These are phyloP conservation scores for Lachancea mirantina DNA, from an alignment of 805 yeast genomes.

Conservation along the genomic window DNA sequence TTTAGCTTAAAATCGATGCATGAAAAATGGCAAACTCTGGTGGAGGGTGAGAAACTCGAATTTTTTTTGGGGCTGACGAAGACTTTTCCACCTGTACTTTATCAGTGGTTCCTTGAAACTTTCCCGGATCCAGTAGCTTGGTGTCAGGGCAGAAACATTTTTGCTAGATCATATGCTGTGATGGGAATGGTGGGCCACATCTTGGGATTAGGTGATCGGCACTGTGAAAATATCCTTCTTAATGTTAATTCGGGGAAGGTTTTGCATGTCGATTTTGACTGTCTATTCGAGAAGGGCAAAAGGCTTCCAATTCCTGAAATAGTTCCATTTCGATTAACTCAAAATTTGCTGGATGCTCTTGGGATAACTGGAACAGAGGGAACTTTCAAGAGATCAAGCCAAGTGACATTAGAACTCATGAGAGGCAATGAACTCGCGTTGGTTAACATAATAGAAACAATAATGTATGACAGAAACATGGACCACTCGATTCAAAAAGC, in stretches of 20 bases:
- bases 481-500: slow-evolving; percentile 57
- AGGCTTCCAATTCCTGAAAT: slow-evolving; percentile 80
- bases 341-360: slow-evolving; percentile 80
- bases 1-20: slow-evolving; percentile 20
- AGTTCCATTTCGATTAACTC: slow-evolving; percentile 90
- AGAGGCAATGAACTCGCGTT: slow-evolving; percentile 75
- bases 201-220: slow-evolving; percentile 93
- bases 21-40: slow-evolving; percentile 22
- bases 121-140: slow-evolving; percentile 87
- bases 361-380: slow-evolving; percentile 91
- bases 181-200: slow-evolving; percentile 97
- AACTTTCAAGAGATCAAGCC: slow-evolving; percentile 75
- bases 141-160: slow-evolving; percentile 72
- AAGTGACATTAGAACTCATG: slow-evolving; percentile 66
- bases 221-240: slow-evolving; percentile 82
- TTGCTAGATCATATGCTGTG: slow-evolving; percentile 77
- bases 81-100: slow-evolving; percentile 60
- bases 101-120: slow-evolving; percentile 80
- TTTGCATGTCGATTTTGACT: slow-evolving; percentile 93
- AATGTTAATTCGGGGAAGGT: slow-evolving; percentile 69
- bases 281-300: slow-evolving; percentile 77
- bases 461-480: slow-evolving; percentile 66
- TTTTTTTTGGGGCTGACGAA: slow-evolving; percentile 23
- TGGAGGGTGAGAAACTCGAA: slow-evolving; percentile 21
- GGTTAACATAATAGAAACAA: slow-evolving; percentile 87